These are phyloP conservation scores for Fusarium fujikuroi DNA, from an alignment of 2,329 filamentous ascomycete genomes.

Conservation along the genomic window DNA sequence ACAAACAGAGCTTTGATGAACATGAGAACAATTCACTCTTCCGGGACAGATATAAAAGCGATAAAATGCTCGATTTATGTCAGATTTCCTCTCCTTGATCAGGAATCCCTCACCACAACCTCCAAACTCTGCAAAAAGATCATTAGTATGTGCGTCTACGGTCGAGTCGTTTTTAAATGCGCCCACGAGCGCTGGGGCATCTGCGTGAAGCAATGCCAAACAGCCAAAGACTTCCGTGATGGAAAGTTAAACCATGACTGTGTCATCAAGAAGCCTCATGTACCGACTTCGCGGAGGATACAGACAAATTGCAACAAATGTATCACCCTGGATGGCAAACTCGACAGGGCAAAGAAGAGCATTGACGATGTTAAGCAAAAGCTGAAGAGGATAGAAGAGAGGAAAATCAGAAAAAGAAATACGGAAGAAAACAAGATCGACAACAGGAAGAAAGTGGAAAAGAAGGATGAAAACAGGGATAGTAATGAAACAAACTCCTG, in stretches of 20 bases:
- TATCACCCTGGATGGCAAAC: conserved; percentile 28
- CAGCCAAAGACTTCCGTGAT: conserved; percentile 22
- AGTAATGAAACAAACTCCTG: not conserved
- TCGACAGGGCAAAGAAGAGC: conserved; percentile 20
- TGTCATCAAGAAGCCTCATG: conserved; percentile 33
- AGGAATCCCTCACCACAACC: not conserved
- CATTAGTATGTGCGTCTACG: conserved; percentile 46
- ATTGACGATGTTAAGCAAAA: conserved; percentile 14
- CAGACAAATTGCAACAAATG: conserved; percentile 41
- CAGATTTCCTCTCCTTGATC: not conserved
- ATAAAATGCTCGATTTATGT: not conserved
- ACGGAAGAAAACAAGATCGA: not conserved
- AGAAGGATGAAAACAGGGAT: not conserved
- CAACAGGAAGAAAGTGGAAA: not conserved
- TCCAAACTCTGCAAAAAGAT: not conserved
- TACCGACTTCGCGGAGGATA: conserved; percentile 35
- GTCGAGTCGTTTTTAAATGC: conserved; percentile 42
- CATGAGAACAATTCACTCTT: not conserved
- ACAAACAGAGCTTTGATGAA: not conserved
- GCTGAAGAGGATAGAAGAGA: conserved; percentile 5
- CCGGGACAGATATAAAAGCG: conserved; percentile 9
- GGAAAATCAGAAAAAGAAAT: not conserved
- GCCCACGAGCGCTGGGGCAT: conserved; percentile 43
- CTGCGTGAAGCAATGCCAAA: conserved; percentile 37
- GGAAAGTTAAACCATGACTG: conserved; percentile 31